Conservation (phyloP, 2,329 filamentous ascomycete species). For the Cytospora schulzeri region DNA sequence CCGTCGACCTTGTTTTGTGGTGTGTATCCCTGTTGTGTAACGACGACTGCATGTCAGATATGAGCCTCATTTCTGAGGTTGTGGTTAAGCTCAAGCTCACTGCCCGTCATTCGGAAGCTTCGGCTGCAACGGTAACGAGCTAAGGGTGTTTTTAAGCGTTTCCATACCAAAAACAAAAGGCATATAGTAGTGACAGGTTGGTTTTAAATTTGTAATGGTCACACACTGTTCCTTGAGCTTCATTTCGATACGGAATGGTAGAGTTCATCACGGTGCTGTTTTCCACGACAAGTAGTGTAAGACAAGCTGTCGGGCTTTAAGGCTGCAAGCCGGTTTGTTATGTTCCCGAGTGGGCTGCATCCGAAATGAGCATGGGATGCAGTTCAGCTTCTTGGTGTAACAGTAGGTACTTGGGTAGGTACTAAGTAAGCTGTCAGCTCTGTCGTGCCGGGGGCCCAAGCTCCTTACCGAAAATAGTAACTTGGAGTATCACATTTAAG, state of each 20-base stretch:
- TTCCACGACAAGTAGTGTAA: too few species aligned
- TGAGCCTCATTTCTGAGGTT: slow-evolving; percentile 25
- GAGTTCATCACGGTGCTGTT: background rate
- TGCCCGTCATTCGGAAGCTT: background rate
- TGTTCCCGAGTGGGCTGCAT: slow-evolving; percentile 7
- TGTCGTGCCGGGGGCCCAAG: slow-evolving; percentile 12
- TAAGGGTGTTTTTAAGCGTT: background rate
- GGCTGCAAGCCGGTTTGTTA: background rate
- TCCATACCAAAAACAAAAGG: background rate
- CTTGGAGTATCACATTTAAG: background rate
- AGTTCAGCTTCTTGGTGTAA: background rate
- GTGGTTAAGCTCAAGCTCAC: background rate
- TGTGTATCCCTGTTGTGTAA: slow-evolving; percentile 2
- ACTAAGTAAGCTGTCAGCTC: background rate
- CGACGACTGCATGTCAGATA: slow-evolving; percentile 4
- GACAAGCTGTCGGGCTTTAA: background rate
- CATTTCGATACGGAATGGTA: background rate
- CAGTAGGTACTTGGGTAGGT: too few species aligned
- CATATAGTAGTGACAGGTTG: background rate
- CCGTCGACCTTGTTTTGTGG: slow-evolving; percentile 11
- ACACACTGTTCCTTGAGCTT: background rate
- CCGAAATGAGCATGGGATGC: slow-evolving; percentile 8
- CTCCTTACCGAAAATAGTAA: slow-evolving; percentile 18
- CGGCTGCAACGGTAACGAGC: slow-evolving; percentile 10
- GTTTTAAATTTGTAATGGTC: background rate